Evolutionary conservation across 305 asterid species (phyloP).

Genomic region (Fraxinus sp.): DNA sequence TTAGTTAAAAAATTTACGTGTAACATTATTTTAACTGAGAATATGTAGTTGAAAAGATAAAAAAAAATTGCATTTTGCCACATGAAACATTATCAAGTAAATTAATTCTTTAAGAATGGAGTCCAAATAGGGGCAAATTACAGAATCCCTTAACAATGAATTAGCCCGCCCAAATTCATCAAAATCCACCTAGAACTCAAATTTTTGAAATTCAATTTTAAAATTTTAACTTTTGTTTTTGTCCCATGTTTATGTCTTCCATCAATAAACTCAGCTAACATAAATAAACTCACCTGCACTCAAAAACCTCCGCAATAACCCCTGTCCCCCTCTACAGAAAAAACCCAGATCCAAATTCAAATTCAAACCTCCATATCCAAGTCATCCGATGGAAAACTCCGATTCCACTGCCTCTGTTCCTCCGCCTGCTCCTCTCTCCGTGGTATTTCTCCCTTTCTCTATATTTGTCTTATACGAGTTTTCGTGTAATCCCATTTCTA

Average conservation of each 20-base stretch:
- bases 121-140: too few relatives aligned
- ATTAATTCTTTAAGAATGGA: too few relatives aligned
- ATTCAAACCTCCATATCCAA: slow-evolving; percentile 11
- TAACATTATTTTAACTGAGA: too few relatives aligned
- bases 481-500: neutral
- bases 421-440: slow-evolving; percentile 42
- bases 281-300: neutral
- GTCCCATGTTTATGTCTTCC: neutral
- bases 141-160: neutral
- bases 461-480: neutral
- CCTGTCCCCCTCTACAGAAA: neutral
- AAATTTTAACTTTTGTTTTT: neutral
- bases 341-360: slow-evolving; percentile 32
- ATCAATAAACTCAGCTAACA: neutral
- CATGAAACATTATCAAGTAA: too few relatives aligned
- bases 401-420: slow-evolving; percentile 41
- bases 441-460: slow-evolving; percentile 22
- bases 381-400: slow-evolving; percentile 48
- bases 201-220: neutral
- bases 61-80: too few relatives aligned
- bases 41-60: too few relatives aligned
- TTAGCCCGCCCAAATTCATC: neutral
- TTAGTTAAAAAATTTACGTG: too few relatives aligned
- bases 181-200: neutral
- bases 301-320: neutral